These are phyloP conservation scores for Coniosporium apollinis DNA, from an alignment of 495 filamentous ascomycete species.

Conservation along the genomic window DNA sequence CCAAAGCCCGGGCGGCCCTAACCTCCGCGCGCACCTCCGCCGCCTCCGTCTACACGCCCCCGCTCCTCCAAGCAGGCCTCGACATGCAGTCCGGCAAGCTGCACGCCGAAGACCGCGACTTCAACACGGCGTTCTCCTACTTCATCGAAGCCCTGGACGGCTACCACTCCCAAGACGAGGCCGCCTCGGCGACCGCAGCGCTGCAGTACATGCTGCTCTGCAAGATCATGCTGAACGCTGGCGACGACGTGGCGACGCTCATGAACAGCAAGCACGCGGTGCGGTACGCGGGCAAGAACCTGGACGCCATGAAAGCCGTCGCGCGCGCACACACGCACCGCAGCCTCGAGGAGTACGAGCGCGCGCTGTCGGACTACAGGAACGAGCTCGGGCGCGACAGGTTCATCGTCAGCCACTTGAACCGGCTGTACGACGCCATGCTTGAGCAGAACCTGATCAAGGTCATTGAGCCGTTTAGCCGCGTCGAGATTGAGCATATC, in stretches of 20 bases:
- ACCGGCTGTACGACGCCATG: constrained; percentile 92
- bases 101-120: constrained; percentile 96
- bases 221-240: constrained; percentile 98
- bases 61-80: constrained; percentile 82
- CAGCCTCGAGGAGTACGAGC: constrained; percentile 89
- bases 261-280: constrained; percentile 89
- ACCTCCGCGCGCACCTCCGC: constrained; percentile 88
- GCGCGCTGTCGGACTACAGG: constrained; percentile 70
- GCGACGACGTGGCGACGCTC: constrained; percentile 83
- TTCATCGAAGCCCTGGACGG: constrained; percentile 98
- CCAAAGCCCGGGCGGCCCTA: constrained; percentile 88
- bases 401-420: constrained; percentile 91
- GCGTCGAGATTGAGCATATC: constrained; percentile 91
- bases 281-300: constrained; percentile 82
- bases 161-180: constrained; percentile 82
- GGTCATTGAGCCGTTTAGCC: constrained; percentile 95
- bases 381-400: constrained; percentile 82
- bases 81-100: constrained; percentile 99
- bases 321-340: constrained; percentile 89
- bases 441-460: constrained; percentile 98
- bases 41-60: constrained; percentile 92
- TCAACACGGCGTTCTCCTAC: constrained; percentile 95
- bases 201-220: constrained; percentile 99
- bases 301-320: constrained; percentile 98
- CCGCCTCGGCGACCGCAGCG: constrained; percentile 68